Conservation (phyloP, 2,329 filamentous ascomycete species). For the Ceratocystis lukuohia region DNA sequence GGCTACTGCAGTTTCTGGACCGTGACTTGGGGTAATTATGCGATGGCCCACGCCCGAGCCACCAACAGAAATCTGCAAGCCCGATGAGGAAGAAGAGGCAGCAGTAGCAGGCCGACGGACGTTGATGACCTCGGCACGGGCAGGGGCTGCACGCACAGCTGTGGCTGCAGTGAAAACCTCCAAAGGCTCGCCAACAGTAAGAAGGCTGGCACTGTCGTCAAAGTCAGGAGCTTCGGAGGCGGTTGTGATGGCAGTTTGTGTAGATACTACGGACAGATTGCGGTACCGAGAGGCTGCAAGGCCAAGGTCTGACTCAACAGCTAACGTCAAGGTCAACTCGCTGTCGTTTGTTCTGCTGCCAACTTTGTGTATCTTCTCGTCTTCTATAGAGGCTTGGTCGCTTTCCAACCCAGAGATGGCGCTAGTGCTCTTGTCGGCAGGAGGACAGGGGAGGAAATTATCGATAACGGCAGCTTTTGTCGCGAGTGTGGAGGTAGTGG, state of each 20-base stretch:
- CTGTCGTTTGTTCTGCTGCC: background rate
- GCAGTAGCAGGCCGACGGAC: slow-evolving; percentile 11
- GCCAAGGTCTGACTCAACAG: slow-evolving; percentile 6
- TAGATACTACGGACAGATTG: background rate
- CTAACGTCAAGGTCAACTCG: background rate
- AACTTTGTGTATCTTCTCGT: background rate
- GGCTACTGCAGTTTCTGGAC: background rate
- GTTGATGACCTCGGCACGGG: slow-evolving; percentile 17
- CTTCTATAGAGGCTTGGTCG: background rate
- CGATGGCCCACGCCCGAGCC: background rate
- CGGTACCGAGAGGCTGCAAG: background rate
- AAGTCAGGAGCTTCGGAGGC: slow-evolving; percentile 3
- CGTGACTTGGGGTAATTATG: background rate
- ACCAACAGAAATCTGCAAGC: background rate
- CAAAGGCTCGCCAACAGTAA: slow-evolving; percentile 10
- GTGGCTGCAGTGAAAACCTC: slow-evolving; percentile 15
- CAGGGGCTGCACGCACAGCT: slow-evolving; percentile 12
- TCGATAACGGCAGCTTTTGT: background rate
- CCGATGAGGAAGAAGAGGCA: background rate
- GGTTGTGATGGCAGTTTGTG: background rate
- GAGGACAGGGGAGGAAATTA: background rate
- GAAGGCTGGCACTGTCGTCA: slow-evolving; percentile 10
- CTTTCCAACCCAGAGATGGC: background rate
- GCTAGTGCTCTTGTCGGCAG: background rate
- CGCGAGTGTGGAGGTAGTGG: background rate